These are phyloP conservation scores for Kluyveromyces sp. DNA, from an alignment of 1,139 yeast species.

Conservation along the genomic window DNA sequence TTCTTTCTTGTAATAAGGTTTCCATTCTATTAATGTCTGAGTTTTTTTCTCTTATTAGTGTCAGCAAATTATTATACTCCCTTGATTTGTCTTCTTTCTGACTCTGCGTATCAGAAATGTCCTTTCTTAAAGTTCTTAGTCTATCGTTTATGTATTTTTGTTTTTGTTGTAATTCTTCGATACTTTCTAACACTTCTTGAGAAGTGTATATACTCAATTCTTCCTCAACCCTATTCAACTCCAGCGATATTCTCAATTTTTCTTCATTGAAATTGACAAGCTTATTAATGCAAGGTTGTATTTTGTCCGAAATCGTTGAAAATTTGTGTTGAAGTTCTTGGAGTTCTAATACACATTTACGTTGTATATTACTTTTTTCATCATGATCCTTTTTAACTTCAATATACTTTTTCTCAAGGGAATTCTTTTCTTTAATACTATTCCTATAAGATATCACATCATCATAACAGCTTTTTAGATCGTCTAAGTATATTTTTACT, in stretches of 20 bases:
- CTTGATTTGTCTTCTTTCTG: slow-evolving; percentile 43
- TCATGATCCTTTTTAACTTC: neutral
- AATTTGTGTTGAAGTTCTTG: slow-evolving; percentile 17
- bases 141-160: slow-evolving; percentile 39
- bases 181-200: slow-evolving; percentile 18
- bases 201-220: slow-evolving; percentile 30
- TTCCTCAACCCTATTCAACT: slow-evolving; percentile 32
- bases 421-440: neutral
- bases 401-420: neutral
- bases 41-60: slow-evolving; percentile 48
- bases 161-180: slow-evolving; percentile 46
- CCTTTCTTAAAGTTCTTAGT: slow-evolving; percentile 41
- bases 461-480: slow-evolving; percentile 27
- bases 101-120: slow-evolving; percentile 39
- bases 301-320: slow-evolving; percentile 14
- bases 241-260: slow-evolving; percentile 32
- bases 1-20: slow-evolving; percentile 38
- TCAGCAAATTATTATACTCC: slow-evolving; percentile 45
- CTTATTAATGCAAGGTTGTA: slow-evolving; percentile 19
- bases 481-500: slow-evolving; percentile 34
- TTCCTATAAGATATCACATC: slow-evolving; percentile 8
- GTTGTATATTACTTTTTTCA: neutral
- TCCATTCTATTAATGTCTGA: slow-evolving; percentile 51
- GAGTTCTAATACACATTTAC: slow-evolving; percentile 24
- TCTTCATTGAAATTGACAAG: slow-evolving; percentile 17